A percentile compares a stretch with the other conserved stretches of the same genome.
phyloP scores from a whole-genome alignment of 116 monocot species.

The Iris pallida region DNA sequence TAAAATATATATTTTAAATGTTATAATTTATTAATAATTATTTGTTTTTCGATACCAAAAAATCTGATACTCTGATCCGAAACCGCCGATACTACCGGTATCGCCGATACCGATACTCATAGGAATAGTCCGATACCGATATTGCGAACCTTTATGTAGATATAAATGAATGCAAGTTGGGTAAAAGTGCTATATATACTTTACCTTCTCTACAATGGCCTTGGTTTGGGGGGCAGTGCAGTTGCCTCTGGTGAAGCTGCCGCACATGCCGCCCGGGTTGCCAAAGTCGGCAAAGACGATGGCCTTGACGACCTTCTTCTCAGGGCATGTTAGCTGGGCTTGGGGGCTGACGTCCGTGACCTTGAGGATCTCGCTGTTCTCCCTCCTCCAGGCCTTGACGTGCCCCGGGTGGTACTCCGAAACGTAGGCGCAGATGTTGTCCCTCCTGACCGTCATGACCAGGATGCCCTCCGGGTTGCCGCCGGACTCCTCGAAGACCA shows the following conservation, averaged over 20 bases:
- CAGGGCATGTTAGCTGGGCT: constrained; percentile 42
- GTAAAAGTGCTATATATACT: not conserved
- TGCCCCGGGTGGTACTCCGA: constrained; percentile 55
- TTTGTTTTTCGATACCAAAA: too few relatives aligned
- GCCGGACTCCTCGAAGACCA: constrained; percentile 66
- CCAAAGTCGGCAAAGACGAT: constrained; percentile 79
- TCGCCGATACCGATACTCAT: too few relatives aligned
- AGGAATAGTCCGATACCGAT: too few relatives aligned
- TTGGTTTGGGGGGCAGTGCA: constrained; percentile 47
- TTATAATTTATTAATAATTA: too few relatives aligned
- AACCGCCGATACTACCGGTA: too few relatives aligned
- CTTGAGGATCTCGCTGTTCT: constrained; percentile 29
- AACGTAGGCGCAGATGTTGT: constrained; percentile 67
- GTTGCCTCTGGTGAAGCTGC: constrained; percentile 48
- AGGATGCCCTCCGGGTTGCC: constrained; percentile 53
- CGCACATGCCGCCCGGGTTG: constrained; percentile 68
- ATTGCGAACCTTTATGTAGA: too few relatives aligned
- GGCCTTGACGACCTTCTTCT: constrained; percentile 44
- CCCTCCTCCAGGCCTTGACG: constrained; percentile 37
- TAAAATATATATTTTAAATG: too few relatives aligned
- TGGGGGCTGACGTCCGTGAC: constrained; percentile 41
- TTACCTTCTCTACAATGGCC: constrained; percentile 60
- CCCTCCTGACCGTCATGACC: constrained; percentile 58
- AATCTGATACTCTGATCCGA: too few relatives aligned
- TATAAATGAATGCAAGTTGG: too few relatives aligned